Conservation (phyloP, 768 basidiomycete species). For the Macrolepiota albuminosa region DNA sequence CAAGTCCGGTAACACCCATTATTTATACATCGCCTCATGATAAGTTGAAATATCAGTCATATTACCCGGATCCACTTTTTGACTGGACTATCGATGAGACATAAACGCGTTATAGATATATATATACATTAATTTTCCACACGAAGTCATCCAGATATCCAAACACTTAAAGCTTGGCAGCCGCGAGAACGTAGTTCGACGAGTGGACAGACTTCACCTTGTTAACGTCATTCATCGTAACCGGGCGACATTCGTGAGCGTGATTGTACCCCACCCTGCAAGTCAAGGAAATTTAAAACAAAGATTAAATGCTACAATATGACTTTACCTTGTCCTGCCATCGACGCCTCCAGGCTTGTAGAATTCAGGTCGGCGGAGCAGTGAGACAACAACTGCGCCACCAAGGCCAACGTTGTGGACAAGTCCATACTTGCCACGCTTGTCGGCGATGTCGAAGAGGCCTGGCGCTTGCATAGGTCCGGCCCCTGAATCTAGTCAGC, state of each 20-base stretch:
- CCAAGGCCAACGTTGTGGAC: constrained; percentile 84
- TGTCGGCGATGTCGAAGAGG: constrained; percentile 56
- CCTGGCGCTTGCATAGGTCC: constrained; percentile 80
- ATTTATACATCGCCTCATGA: no score
- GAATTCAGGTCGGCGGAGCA: constrained; percentile 76
- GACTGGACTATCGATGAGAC: neutral
- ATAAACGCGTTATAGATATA: neutral
- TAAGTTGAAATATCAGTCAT: neutral
- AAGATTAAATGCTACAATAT: neutral
- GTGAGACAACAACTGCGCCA: constrained; percentile 71
- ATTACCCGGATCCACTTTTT: neutral
- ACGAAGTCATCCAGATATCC: neutral
- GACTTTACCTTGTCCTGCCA: constrained; percentile 54
- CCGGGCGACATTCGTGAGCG: constrained; percentile 56
- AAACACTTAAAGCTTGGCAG: constrained; percentile 37
- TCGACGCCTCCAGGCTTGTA: constrained; percentile 62
- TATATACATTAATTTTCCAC: neutral
- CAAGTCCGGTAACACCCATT: no score
- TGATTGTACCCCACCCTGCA: constrained; percentile 78
- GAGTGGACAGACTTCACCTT: constrained; percentile 70
- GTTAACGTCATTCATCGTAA: constrained; percentile 62
- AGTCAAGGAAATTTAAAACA: neutral
- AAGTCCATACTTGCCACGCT: constrained; percentile 73
- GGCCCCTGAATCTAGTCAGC: constrained; percentile 46
- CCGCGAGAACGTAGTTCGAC: constrained; percentile 44